phyloP scores from a whole-genome alignment of 2,329 filamentous ascomycete genomes.

The Colletotrichum caudatum region DNA sequence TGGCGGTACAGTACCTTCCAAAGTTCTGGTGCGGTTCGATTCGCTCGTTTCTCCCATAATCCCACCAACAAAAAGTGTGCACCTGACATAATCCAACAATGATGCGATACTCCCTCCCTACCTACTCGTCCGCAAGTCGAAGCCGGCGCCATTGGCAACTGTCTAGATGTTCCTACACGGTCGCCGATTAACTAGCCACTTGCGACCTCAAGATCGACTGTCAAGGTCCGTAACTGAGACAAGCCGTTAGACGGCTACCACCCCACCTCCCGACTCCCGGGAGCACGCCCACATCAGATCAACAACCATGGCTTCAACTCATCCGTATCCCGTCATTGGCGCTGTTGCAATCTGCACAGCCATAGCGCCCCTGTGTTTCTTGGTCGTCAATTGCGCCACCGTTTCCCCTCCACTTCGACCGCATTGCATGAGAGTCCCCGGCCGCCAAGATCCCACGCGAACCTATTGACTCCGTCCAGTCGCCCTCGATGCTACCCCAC shows the following conservation, averaged over 20 bases:
- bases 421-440: slow-evolving; percentile 21
- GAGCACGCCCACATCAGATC: neutral
- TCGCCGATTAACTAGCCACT: slow-evolving; percentile 3
- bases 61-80: neutral
- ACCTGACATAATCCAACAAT: neutral
- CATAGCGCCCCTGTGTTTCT: slow-evolving; percentile 5
- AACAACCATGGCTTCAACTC: neutral
- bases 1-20: neutral
- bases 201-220: neutral
- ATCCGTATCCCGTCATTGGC: slow-evolving; percentile 12
- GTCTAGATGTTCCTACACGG: neutral
- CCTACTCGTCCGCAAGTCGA: neutral
- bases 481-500: slow-evolving; percentile 20
- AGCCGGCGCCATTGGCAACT: neutral
- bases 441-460: slow-evolving; percentile 23
- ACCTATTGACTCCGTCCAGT: slow-evolving; percentile 27
- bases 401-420: neutral
- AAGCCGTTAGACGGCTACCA: slow-evolving; percentile 23
- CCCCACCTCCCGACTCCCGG: neutral
- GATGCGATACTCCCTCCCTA: neutral
- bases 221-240: slow-evolving; percentile 20
- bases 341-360: slow-evolving; percentile 19
- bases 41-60: neutral
- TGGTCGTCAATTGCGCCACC: slow-evolving; percentile 4
- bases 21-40: no score